Conservation (phyloP, 1,284 basidiomycete species). For the Ustilago esculenta region DNA sequence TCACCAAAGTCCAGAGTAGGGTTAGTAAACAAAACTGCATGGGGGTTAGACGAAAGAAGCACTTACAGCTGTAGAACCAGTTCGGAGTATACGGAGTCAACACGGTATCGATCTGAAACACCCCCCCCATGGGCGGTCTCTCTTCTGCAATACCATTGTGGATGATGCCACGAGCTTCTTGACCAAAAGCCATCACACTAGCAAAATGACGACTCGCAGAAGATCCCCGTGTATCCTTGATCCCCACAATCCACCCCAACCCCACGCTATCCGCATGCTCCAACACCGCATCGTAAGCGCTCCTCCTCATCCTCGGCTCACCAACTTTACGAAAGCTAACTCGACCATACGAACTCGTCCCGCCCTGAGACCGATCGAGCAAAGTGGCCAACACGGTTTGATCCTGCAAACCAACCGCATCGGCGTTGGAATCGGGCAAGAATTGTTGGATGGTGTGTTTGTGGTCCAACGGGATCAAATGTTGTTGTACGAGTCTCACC, state of each 20-base stretch:
- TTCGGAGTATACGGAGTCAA: constrained; percentile 82
- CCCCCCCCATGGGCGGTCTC: constrained; percentile 71
- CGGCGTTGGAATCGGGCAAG: constrained; percentile 27
- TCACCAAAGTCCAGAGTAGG: too few relatives aligned
- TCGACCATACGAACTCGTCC: constrained; percentile 49
- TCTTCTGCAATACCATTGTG: constrained; percentile 6
- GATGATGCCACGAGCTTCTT: constrained; percentile 72
- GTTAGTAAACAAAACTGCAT: too few relatives aligned
- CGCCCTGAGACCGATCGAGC: constrained; percentile 53
- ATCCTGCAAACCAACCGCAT: constrained; percentile 47
- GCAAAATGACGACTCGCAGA: constrained; percentile 78
- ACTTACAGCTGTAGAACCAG: constrained; percentile 62
- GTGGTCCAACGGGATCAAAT: constrained; percentile 89
- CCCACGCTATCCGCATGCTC: too few relatives aligned
- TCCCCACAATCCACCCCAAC: constrained; percentile 82
- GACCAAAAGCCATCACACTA: constrained; percentile 80
- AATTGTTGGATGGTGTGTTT: too few relatives aligned
- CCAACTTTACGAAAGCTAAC: constrained; percentile 55
- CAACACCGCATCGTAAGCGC: too few relatives aligned
- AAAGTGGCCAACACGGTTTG: constrained; percentile 43
- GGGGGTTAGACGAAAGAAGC: neutral
- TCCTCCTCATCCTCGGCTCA: too few relatives aligned
- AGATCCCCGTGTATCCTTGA: constrained; percentile 83
- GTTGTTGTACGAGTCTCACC: constrained; percentile 80
- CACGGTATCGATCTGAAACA: constrained; percentile 85